Evolutionary conservation across 2,329 filamentous ascomycete genomes (phyloP), one percentile per base, ranked within the genome.

Genomic region (Arthrobotrys sphaeroides): DNA sequence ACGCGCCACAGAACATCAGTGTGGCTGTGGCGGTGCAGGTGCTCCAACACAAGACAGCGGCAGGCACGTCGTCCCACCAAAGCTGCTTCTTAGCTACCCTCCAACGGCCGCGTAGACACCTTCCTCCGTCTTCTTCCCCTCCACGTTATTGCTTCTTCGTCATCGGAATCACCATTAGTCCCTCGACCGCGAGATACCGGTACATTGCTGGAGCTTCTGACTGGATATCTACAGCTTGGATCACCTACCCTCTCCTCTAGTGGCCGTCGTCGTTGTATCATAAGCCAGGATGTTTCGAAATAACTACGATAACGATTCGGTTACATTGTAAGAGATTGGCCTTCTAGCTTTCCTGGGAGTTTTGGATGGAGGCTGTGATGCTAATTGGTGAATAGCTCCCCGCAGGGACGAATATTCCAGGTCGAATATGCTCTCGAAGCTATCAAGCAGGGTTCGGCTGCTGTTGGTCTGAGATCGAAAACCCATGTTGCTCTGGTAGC

Each of bases 271-370:
- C 33, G 66, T 78, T 65, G 77, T 45, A 77, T 55, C 68, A 70
- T 68, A 78, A 75, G 78, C 79, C 87, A 90, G 82, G 82, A 98
- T 99, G 95, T 99, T 99, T 86, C 89, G 95, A 85, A 99, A 99
- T 88, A 98, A 98, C 85, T 99, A 99, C 88, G 95, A 99, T 87
- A 99, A 99, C 89, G 95, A 99, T 85, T 96, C 94, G 78, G 94
- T 98, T 85, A 99, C 95, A 85, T 99, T 98, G 93, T 97, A 64
- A 66, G 73, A 68, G 43, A 33, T 57, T 13, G 28, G 13, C 20
- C 1, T 31, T 10, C 18, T 22, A 5, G 5, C 16, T 28, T 51
- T 7, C 43, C 33, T 65, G 18, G 64, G 42, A 33, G n/a, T 67
- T 24, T 31, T 18, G n/a, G n/a, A 45, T 20, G n/a, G 24, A 31